phyloP scores from a whole-genome alignment of 2,329 filamentous ascomycete species.

The Colletotrichum eleusines region DNA sequence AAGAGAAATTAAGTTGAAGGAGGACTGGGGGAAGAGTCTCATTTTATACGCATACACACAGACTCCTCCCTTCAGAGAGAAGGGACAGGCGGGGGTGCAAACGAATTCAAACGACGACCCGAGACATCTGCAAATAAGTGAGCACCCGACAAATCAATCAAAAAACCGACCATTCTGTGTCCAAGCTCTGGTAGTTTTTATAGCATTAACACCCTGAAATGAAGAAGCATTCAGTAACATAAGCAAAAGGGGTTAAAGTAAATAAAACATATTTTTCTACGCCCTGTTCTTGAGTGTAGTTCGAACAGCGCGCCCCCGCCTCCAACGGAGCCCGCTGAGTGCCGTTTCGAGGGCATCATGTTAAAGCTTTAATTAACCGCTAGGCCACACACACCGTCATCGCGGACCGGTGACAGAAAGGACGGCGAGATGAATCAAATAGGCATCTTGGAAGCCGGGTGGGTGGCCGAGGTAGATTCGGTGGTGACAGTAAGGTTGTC shows the following conservation, averaged over 20 bases:
- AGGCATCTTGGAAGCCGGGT: background rate
- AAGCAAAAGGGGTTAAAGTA: too few relatives aligned
- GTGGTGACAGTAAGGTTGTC: background rate
- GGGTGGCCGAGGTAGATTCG: background rate
- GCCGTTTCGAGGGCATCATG: background rate
- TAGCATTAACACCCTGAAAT: background rate
- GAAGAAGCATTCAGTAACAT: too few relatives aligned
- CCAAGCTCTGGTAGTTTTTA: fast-evolving
- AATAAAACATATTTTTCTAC: background rate
- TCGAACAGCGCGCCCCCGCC: slow-evolving; percentile 2
- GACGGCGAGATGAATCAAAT: background rate
- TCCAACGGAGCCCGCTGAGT: background rate
- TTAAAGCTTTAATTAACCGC: background rate
- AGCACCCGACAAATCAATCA: background rate
- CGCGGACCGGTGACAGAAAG: background rate
- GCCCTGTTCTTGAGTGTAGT: background rate
- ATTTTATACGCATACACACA: too few relatives aligned
- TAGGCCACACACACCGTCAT: slow-evolving; percentile 3
- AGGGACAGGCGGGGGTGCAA: background rate
- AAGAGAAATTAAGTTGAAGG: background rate
- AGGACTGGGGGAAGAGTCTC: background rate
- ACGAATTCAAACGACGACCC: background rate
- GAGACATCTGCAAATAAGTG: background rate
- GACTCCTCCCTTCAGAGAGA: background rate
- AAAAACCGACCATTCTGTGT: background rate